Conservation (phyloP, 768 basidiomycete genomes). For the Rhodotorula sphaerocarpa region DNA sequence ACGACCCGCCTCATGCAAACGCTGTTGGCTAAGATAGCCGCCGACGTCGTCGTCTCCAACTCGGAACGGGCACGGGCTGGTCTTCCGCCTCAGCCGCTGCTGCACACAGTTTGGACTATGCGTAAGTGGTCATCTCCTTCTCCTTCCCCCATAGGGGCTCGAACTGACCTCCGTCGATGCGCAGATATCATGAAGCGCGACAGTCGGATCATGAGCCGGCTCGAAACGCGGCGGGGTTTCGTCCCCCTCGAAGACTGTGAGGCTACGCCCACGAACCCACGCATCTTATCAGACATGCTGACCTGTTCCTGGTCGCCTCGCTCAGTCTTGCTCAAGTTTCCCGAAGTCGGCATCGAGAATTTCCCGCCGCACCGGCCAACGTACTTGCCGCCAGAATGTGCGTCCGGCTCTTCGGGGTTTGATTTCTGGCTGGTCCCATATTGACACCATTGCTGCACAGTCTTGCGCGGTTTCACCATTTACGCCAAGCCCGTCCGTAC, state of each 20-base stretch:
- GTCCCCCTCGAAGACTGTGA: conserved; percentile 29
- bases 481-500: conserved; percentile 7
- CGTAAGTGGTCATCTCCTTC: conserved; percentile 6
- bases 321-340: conserved; percentile 15
- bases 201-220: conserved; percentile 31
- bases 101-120: conserved; percentile 20
- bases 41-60: conserved; percentile 5
- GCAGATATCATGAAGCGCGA: conserved; percentile 33
- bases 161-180: not conserved
- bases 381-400: conserved; percentile 23
- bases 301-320: too few species aligned
- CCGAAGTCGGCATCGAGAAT: not conserved
- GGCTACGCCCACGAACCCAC: not conserved
- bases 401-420: not conserved
- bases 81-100: conserved; percentile 1
- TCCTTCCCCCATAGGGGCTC: too few species aligned
- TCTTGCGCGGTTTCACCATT: conserved; percentile 20
- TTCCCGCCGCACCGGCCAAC: conserved; percentile 13
- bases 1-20: conserved; percentile 23
- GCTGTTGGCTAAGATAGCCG: conserved; percentile 15
- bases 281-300: too few species aligned
- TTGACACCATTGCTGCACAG: not conserved
- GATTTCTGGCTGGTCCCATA: too few species aligned
- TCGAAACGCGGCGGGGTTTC: conserved; percentile 29
- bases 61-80: not conserved